Conservation (phyloP, 2,329 filamentous ascomycete genomes). For the Ampelomyces quisqualis region DNA sequence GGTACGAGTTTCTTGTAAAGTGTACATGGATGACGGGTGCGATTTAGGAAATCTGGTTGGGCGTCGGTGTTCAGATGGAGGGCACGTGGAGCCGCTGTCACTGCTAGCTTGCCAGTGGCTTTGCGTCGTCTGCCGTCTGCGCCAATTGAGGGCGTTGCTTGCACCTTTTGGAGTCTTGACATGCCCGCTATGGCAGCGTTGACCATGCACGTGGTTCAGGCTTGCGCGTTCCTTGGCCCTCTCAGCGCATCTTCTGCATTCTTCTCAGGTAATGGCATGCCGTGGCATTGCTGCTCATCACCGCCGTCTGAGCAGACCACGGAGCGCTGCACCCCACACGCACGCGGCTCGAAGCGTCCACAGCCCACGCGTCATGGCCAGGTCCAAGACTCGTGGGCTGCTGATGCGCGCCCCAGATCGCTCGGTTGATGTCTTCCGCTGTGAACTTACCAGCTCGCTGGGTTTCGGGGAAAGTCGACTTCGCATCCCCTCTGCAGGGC, state of each 20-base stretch:
- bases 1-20: too few relatives aligned
- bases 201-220: constrained; percentile 5
- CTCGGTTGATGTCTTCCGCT: constrained; percentile 15
- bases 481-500: background rate
- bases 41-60: too few relatives aligned
- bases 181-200: constrained; percentile 10
- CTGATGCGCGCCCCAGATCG: constrained; percentile 11
- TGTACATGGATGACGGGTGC: too few relatives aligned
- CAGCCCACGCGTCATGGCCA: background rate
- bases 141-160: too few relatives aligned
- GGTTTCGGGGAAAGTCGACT: constrained; percentile 5
- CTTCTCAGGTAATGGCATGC: background rate
- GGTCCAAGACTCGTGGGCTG: constrained; percentile 5
- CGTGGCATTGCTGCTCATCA: too few relatives aligned
- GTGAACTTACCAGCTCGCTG: constrained; percentile 9
- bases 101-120: constrained; percentile 10
- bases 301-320: too few relatives aligned
- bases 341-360: background rate
- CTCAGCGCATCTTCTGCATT: background rate
- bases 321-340: constrained; percentile 3
- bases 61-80: too few relatives aligned
- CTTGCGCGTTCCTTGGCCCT: background rate
- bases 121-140: constrained; percentile 1
- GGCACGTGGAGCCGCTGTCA: constrained; percentile 6
- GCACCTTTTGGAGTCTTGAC: too few relatives aligned